phyloP scores from a whole-genome alignment of 305 asterid genomes.

The Fraxinus angustifolia region DNA sequence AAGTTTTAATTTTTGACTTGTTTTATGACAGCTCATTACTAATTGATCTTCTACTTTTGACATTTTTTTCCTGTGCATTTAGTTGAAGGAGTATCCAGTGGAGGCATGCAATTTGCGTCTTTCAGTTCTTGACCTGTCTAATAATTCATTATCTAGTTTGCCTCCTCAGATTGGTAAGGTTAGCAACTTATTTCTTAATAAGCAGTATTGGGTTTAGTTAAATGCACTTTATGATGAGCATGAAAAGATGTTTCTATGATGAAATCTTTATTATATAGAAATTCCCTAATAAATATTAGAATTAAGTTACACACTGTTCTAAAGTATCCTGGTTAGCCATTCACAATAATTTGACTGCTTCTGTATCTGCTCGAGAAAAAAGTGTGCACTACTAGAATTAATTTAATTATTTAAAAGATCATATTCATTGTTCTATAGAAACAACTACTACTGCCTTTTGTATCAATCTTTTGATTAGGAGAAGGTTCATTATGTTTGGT shows the following conservation, averaged over 20 bases:
- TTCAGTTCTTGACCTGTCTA: constrained; percentile 85
- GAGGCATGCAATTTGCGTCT: constrained; percentile 86
- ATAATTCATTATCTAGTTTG: constrained; percentile 86
- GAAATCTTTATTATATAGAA: constrained; percentile 1
- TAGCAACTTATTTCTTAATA: constrained; percentile 33
- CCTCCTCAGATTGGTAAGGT: constrained; percentile 94
- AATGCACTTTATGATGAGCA: constrained; percentile 7
- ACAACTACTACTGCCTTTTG: neutral
- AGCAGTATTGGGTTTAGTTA: constrained; percentile 1
- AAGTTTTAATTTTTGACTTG: constrained; percentile 12
- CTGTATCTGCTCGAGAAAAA: neutral
- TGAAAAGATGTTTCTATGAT: constrained; percentile 8
- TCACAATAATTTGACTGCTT: neutral
- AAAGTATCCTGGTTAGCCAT: neutral
- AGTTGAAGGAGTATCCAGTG: constrained; percentile 85
- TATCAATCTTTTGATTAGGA: neutral
- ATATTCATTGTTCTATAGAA: neutral
- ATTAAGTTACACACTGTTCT: neutral
- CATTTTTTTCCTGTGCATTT: constrained; percentile 29
- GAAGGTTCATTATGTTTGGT: neutral
- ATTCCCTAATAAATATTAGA: neutral
- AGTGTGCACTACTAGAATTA: neutral
- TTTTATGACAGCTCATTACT: constrained; percentile 22
- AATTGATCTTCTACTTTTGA: constrained; percentile 16
- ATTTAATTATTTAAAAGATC: neutral